Evolutionary conservation across 2,329 filamentous ascomycete species (phyloP), one percentile per base, ranked within the genome.

Genomic region (Apiospora rasikravindrae): DNA sequence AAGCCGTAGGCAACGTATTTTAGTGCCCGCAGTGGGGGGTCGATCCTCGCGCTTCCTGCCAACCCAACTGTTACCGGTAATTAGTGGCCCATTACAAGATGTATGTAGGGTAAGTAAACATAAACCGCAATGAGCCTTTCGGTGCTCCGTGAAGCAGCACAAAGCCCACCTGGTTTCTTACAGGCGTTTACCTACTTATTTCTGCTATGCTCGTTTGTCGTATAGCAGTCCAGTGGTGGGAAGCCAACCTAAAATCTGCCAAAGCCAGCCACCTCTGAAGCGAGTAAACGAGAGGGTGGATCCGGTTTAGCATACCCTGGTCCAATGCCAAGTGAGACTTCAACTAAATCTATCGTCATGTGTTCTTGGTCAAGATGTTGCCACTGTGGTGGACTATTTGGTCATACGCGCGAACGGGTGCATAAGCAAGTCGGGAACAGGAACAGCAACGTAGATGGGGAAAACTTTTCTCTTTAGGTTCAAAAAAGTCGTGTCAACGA

Each of bases 1-100:
- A 64, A n/a, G 40, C 57, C 29, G 57, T 64, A 40, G 57, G 29
- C 33, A 64, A 40, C 33, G 8, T 37, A 22, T 13, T 40, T 61
- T 64, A 64, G 57, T 13, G 57, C 57, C 57, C 57, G 57, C 57
- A 40, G 57, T 40, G 57, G 57, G 57, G 57, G 57, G 57, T 40
- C 33, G 57, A 64, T 64, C 57, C 57, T 40, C 33, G 33, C 40
- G 57, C 22, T 64, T 64, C 19, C 53, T n/a, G 26, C 14, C 51
- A 29, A 16, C 51, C 51, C 51, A 29, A 14, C 29, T 22, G 26
- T 10, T 16, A 53, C 51, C 26, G 19, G 10, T 37, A 13, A 22
- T 37, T 33, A n/a, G 13, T 13, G 22, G 7, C n/a, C 24, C 33
- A 37, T 5, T 7, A 37, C 33, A 37, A 37, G 8, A 37, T 37